phyloP scores from a whole-genome alignment of 1,139 yeast species.

The Suzukiozyma palmioleophila region DNA sequence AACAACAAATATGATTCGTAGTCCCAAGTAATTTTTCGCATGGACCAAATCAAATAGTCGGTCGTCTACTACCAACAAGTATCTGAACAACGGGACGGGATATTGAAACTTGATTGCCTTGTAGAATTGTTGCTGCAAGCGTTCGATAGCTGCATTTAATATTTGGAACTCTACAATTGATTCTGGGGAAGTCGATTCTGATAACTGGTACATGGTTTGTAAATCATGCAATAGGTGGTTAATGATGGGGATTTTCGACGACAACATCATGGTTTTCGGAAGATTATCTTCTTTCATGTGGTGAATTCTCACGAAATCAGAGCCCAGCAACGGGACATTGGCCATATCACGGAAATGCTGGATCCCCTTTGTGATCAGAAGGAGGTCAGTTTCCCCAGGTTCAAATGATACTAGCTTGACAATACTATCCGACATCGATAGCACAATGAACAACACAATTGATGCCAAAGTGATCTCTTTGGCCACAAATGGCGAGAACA shows the following conservation, averaged over 20 bases:
- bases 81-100: constrained; percentile 26
- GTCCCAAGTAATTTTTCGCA: constrained; percentile 18
- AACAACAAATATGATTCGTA: constrained; percentile 20
- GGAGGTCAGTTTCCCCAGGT: neutral
- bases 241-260: neutral
- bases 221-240: neutral
- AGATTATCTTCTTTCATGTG: neutral
- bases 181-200: neutral
- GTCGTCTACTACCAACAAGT: constrained; percentile 15
- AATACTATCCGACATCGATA: neutral
- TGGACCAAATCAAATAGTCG: constrained; percentile 14
- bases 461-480: neutral
- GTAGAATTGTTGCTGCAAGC: neutral
- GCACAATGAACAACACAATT: neutral
- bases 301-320: neutral
- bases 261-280: neutral
- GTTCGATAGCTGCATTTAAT: neutral
- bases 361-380: neutral
- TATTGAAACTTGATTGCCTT: constrained; percentile 7
- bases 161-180: neutral
- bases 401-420: neutral
- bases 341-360: neutral
- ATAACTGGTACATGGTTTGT: neutral
- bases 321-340: neutral
- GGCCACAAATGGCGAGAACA: neutral